A percentile compares a stretch with the other conserved stretches of the same genome.
These are phyloP conservation scores for Tuber indicum DNA, from an alignment of 495 filamentous ascomycete species.

Conservation along the genomic window DNA sequence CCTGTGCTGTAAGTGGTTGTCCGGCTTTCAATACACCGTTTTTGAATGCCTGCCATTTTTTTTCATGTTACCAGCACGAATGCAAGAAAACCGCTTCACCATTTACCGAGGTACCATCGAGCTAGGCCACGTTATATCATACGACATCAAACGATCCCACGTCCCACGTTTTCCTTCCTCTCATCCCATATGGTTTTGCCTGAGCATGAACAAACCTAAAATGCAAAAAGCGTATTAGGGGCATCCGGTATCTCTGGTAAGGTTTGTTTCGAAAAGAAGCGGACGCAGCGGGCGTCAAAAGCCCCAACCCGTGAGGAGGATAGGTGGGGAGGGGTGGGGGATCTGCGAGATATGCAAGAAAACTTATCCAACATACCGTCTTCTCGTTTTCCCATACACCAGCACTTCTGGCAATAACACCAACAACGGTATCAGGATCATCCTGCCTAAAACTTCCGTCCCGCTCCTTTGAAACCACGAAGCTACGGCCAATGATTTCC, in stretches of 20 bases:
- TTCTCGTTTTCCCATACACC: constrained; percentile 99
- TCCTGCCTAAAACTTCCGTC: constrained; percentile 53
- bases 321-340: background rate
- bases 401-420: constrained; percentile 88
- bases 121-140: constrained; percentile 2
- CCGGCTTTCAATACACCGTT: background rate
- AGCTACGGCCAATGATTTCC: constrained; percentile 89
- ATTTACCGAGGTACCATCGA: constrained; percentile 10
- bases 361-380: constrained; percentile 57
- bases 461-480: constrained; percentile 64
- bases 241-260: background rate
- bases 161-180: constrained; percentile 75
- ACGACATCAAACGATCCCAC: constrained; percentile 67
- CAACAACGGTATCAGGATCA: constrained; percentile 76
- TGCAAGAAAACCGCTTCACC: background rate
- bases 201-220: constrained; percentile 67
- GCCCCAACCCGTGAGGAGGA: background rate
- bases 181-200: constrained; percentile 99
- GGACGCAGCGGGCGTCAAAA: background rate
- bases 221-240: constrained; percentile 25
- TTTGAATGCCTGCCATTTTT: background rate
- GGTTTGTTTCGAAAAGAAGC: background rate
- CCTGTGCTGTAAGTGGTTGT: background rate
- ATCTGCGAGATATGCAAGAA: background rate
- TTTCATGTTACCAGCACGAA: background rate